phyloP scores from a whole-genome alignment of 208 protist species.

The Wallacemonas collosoma region DNA sequence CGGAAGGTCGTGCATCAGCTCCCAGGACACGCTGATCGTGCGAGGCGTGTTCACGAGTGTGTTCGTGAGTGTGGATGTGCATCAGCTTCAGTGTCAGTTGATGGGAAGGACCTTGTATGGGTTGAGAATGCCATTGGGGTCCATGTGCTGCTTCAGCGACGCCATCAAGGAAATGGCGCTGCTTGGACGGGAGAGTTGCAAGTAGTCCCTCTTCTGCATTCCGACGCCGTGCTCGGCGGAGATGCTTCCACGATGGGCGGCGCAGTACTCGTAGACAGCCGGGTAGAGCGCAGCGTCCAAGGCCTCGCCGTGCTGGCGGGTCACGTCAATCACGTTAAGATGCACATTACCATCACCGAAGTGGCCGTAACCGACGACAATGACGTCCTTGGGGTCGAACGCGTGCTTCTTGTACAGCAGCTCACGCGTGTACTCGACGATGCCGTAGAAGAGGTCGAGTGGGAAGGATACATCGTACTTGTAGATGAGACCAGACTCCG shows the following conservation, averaged over 20 bases:
- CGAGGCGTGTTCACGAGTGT: no score
- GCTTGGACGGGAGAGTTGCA: slow-evolving; percentile 80
- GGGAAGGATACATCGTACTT: slow-evolving; percentile 88
- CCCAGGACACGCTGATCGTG: no score
- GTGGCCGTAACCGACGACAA: slow-evolving; percentile 95
- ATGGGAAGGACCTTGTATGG: slow-evolving; percentile 93
- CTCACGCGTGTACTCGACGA: slow-evolving; percentile 80
- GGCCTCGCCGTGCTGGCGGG: slow-evolving; percentile 43
- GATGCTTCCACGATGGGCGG: slow-evolving; percentile 81
- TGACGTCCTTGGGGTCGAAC: slow-evolving; percentile 60
- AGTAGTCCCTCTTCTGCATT: slow-evolving; percentile 84
- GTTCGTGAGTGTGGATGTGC: neutral
- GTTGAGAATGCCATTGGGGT: slow-evolving; percentile 96
- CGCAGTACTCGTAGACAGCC: slow-evolving; percentile 72
- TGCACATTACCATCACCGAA: slow-evolving; percentile 98
- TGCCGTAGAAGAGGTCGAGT: slow-evolving; percentile 72
- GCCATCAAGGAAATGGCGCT: slow-evolving; percentile 89
- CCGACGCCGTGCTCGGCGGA: slow-evolving; percentile 96
- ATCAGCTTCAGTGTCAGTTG: neutral
- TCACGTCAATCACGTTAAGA: slow-evolving; percentile 91
- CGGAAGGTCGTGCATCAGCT: no score
- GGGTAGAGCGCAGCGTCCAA: slow-evolving; percentile 64
- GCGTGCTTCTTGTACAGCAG: slow-evolving; percentile 49
- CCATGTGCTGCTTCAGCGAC: slow-evolving; percentile 88
- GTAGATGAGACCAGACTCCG: slow-evolving; percentile 58